Conservation (phyloP, 2,329 filamentous ascomycete genomes). For the Alternaria gansuensis region DNA sequence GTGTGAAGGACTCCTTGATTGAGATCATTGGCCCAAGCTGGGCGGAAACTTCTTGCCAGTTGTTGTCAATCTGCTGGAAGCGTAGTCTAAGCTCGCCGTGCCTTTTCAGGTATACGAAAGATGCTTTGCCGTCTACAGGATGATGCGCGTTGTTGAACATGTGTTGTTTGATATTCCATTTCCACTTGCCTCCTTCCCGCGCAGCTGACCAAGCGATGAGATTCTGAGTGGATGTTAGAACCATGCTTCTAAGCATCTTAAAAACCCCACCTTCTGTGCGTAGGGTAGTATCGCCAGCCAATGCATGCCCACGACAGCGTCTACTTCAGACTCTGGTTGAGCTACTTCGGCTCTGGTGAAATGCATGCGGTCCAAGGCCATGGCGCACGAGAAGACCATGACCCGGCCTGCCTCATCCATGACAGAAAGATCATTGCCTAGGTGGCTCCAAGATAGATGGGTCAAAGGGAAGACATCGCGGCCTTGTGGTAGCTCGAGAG, state of each 20-base stretch:
- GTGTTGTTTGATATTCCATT: constrained; percentile 72
- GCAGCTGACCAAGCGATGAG: constrained; percentile 54
- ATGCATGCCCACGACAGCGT: constrained; percentile 81
- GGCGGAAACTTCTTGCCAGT: constrained; percentile 75
- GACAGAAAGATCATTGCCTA: constrained; percentile 80
- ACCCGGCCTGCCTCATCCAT: constrained; percentile 82
- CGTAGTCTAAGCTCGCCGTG: constrained; percentile 78
- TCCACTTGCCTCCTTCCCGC: constrained; percentile 64
- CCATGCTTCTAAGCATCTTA: neutral
- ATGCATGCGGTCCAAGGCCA: constrained; percentile 76
- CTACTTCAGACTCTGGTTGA: constrained; percentile 78
- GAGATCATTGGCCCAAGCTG: constrained; percentile 77
- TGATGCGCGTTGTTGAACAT: constrained; percentile 77
- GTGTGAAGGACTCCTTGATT: constrained; percentile 59
- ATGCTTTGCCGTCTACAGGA: constrained; percentile 73
- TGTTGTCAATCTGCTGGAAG: constrained; percentile 76
- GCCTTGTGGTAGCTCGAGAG: constrained; percentile 69
- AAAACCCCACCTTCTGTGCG: constrained; percentile 47
- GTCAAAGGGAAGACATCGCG: constrained; percentile 72
- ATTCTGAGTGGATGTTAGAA: constrained; percentile 36
- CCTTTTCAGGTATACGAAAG: constrained; percentile 78
- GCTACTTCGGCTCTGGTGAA: constrained; percentile 68
- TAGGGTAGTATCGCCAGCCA: constrained; percentile 71
- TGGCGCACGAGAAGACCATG: constrained; percentile 74
- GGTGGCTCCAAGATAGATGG: constrained; percentile 83